Evolutionary conservation across 148 eudicot genomes (phyloP), one percentile per base, ranked within the genome.

Genomic region (Rhododendron williamsianum): DNA sequence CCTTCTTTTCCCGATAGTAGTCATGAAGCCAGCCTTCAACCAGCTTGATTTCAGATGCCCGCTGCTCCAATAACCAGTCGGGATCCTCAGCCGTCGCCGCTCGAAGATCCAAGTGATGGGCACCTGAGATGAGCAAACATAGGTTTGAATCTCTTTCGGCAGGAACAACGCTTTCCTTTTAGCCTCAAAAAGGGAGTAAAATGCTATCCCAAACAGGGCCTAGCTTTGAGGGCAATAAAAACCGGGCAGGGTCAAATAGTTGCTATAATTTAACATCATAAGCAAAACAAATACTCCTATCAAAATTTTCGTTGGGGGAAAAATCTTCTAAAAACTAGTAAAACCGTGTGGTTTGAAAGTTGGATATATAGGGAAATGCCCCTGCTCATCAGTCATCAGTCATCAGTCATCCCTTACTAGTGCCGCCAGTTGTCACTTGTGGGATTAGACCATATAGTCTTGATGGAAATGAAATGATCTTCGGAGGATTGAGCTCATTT

Each of bases 61-160:
- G 89, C 84, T 94, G 98, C 82, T 92, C 91, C 21, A 91, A 6
- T 84, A 96, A 90, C 98, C 98, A 96, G 76, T 90, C 94, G 23
- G 98, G 98, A 86, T 96, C 98, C 27, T 93, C 83, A 18, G 87
- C 84, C 51, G 94, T 93, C 9, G 94, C 88, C 19, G 95, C 89
- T 54, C 98, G 93, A 82, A 96, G 88, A 86, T 96, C 98, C 35
- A 96, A 86, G 91, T 96, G 98, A 93, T 96, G 98, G 41, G 98
- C 98, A 86, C 98, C 98, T 96, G 81, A 49, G 19, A 52, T n/a
- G 52, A 5, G 60, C n/a, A 84, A 58, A 48, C 33, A 38, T 41
- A 67, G 35, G 25, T 30, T 41, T 9, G 84, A 60, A 3, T 41
- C 74, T 56, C 16, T 82, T 41, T 63, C 5, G 38, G 33, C 35